Evolutionary conservation across 208 protist species (phyloP), one percentile per base, ranked within the genome.

Genomic region (Angomonas ambiguus): DNA sequence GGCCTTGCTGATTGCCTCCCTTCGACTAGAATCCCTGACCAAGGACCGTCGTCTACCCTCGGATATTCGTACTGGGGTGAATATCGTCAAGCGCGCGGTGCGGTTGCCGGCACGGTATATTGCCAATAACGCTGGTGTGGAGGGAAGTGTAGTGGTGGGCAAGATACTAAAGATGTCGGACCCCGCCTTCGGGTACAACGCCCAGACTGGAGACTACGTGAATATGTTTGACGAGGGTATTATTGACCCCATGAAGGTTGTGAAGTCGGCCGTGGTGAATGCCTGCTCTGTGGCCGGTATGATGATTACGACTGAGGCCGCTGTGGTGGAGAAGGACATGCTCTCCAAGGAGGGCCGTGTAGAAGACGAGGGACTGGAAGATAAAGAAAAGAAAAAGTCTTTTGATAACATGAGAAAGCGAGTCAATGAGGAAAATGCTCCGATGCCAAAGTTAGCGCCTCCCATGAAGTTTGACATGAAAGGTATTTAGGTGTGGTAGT

Each of bases 211-310:
- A 53, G 72, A 98, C 72, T 99, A 98, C 76, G 86, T 90, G 60
- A 93, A 99, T 78, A 99, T 99, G 97, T 93, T 99, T 69, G 70
- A 96, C 59, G 86, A 82, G 5, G 99, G 99, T 69, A 99, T 99
- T 76, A 97, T 99, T 71, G 98, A 99, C 82, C 99, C 99, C 49
- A 98, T 98, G 77, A 99, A 99, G 87, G 99, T 99, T 20, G 98
- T 99, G 35, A 91, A 97, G 64, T 98, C 97, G 11, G 97, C 98
- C 10, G 86, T 99, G 0, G 82, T 98, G 28, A 98, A 99, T 71
- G 96, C 98, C n/a, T 91, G 96, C 62, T 97, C 90, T 33, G 98
- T 99, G 13, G 90, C 98, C 0, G 97, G 97, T 0, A 91, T 99
- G 73, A 98, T 99, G 96, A 99, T 98, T 51, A 99, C 98, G 2